phyloP scores from a whole-genome alignment of 2,329 filamentous ascomycete species.

The Cercospora sp. region DNA sequence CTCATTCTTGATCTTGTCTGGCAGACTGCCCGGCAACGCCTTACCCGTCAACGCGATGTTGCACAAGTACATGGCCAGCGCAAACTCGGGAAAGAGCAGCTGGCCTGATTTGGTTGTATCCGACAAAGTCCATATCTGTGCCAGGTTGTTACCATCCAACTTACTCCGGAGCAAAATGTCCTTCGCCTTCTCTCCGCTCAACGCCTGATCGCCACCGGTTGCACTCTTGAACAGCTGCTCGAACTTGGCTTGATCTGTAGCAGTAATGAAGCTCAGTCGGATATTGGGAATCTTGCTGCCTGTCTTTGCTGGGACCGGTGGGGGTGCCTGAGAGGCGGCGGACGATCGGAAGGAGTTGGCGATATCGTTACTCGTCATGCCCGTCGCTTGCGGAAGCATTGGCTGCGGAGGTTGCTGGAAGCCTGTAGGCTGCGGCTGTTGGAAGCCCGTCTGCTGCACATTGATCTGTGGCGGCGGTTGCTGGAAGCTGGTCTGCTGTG shows the following conservation, averaged over 20 bases:
- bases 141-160: conserved; percentile 80
- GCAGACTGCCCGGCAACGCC: conserved; percentile 69
- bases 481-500: conserved; percentile 45
- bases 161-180: conserved; percentile 87
- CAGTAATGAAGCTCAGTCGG: conserved; percentile 91
- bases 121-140: conserved; percentile 91
- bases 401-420: conserved; percentile 49
- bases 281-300: conserved; percentile 87
- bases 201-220: conserved; percentile 76
- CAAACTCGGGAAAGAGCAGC: conserved; percentile 95
- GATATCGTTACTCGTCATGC: conserved; percentile 65
- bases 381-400: conserved; percentile 56
- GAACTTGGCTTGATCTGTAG: conserved; percentile 91
- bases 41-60: conserved; percentile 90
- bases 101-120: conserved; percentile 97
- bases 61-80: conserved; percentile 96
- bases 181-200: conserved; percentile 88
- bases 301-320: conserved; percentile 62
- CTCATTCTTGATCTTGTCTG: conserved; percentile 89
- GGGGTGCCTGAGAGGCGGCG: conserved; percentile 54
- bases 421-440: conserved; percentile 44
- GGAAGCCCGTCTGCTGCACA: conserved; percentile 49
- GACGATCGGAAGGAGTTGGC: conserved; percentile 60
- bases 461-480: conserved; percentile 42
- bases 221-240: conserved; percentile 97